Evolutionary conservation across 208 protist species (phyloP), one percentile per base, ranked within the genome.

Genomic region (Acanthamoeba sp.): DNA sequence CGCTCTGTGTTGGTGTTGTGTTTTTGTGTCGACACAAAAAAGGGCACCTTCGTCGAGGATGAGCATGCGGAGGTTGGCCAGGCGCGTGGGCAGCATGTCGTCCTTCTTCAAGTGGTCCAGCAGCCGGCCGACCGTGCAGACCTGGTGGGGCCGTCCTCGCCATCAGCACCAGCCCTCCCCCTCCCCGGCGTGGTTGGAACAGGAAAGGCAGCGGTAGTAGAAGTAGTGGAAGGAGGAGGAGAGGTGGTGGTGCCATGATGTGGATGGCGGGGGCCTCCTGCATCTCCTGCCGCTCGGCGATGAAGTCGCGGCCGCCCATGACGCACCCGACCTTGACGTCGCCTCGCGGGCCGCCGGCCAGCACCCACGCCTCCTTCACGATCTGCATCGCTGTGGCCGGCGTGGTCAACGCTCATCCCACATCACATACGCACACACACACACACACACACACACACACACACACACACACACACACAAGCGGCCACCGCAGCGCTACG

Each of bases 381-480:
- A 99, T 99, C 96, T 99, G 99, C 50, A 99, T 96, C 73, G 99
- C 99, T 10, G 99, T 97, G 97, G 99, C 99, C 71, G 99, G 97
- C 14, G 99, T 99, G 42, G 99, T 99, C 71, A 99, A 98, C 94
- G 99, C 99, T 80, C 99, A 98, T 82, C 99, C 96, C 32, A 98
- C 94, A 42, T 32, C 96, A 96, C 16, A 93, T 95, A 48, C 45
- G 3, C n/a, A 36, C 55, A 62, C 16, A 50, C 45, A 29, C 84
- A 99, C 98, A 84, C 99, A 97, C 32, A 98, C 94, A 42, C 96
- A 96, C 16, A 93, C 96, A 48, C 45, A 12, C n/a, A 36, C 55
- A 62, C 16, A 50, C 45, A 29, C 55, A 62, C 55, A 22, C 22
- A 22, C 55, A 50, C 45, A 50, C 45, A 50, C 45, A 14, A 50